These are phyloP conservation scores for Cryptococcus hybrid DNA, from an alignment of 1,284 basidiomycete species.

Conservation along the genomic window DNA sequence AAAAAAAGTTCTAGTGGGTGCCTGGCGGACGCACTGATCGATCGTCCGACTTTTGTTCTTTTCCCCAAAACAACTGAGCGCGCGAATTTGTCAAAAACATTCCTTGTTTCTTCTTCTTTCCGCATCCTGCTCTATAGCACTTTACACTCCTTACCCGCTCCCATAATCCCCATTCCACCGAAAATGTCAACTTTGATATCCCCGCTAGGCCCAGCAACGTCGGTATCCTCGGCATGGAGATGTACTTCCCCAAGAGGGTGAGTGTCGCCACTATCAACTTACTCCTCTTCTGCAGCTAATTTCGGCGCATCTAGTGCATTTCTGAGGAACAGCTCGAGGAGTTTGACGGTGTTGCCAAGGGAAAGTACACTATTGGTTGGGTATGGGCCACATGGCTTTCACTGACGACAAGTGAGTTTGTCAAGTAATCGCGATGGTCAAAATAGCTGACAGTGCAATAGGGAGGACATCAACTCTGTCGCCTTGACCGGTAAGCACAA, in stretches of 20 bases:
- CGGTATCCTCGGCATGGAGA: constrained; percentile 86
- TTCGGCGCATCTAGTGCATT: constrained; percentile 64
- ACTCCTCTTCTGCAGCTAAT: background rate
- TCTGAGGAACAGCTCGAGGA: constrained; percentile 93
- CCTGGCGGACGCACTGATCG: background rate
- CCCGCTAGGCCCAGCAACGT: constrained; percentile 77
- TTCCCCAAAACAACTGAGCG: constrained; percentile 1
- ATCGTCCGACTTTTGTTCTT: background rate
- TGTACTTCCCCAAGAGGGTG: constrained; percentile 90
- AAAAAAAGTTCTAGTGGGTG: background rate
- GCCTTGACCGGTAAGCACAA: constrained; percentile 80
- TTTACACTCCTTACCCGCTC: no score
- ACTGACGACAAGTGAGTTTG: constrained; percentile 72
- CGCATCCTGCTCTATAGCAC: background rate
- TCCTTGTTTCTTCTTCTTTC: background rate
- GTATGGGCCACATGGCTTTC: constrained; percentile 97
- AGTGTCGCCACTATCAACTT: constrained; percentile 39
- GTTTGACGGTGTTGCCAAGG: constrained; percentile 92
- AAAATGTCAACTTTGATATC: constrained; percentile 41
- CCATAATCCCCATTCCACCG: background rate
- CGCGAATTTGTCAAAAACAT: background rate
- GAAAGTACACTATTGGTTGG: constrained; percentile 99
- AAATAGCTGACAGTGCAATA: constrained; percentile 40
- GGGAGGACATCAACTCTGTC: constrained; percentile 98
- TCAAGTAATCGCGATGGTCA: constrained; percentile 45